These are phyloP conservation scores for Luffa aegyptiaca DNA, from an alignment of 306 rosid genomes.

Conservation along the genomic window DNA sequence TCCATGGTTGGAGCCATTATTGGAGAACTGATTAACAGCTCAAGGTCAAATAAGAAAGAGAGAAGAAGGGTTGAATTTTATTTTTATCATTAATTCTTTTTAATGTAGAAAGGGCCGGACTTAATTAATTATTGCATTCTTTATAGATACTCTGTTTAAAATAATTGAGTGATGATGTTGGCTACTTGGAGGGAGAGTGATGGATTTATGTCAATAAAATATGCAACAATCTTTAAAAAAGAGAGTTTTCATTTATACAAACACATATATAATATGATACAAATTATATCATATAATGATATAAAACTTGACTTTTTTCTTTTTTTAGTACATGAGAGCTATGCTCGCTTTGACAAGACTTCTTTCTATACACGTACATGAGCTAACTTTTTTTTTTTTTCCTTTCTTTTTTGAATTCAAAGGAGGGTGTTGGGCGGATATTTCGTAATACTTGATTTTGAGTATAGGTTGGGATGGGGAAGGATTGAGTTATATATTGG, in stretches of 20 bases:
- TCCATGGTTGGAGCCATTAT: slow-evolving; percentile 31
- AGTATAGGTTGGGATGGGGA: too few relatives aligned
- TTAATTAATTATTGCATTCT: background rate
- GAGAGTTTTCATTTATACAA: background rate
- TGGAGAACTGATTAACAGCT: background rate
- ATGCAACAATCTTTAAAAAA: background rate
- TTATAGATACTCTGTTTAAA: background rate
- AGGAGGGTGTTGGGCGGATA: background rate
- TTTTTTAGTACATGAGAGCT: too few relatives aligned
- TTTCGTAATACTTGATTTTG: too few relatives aligned
- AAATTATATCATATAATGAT: background rate
- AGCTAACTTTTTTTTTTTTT: background rate
- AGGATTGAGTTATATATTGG: background rate
- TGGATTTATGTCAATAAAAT: background rate
- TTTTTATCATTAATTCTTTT: background rate
- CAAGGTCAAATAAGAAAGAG: background rate
- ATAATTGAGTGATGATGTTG: background rate
- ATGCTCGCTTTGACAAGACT: too few relatives aligned
- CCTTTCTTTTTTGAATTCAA: too few relatives aligned
- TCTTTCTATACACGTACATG: background rate
- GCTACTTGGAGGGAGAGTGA: background rate
- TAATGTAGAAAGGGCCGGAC: background rate
- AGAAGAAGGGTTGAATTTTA: background rate
- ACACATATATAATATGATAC: too few relatives aligned
- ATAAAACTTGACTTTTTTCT: background rate